Evolutionary conservation across 257 asterid species (phyloP), one percentile per base, ranked within the genome.

Genomic region (Solanum paucissectum): DNA sequence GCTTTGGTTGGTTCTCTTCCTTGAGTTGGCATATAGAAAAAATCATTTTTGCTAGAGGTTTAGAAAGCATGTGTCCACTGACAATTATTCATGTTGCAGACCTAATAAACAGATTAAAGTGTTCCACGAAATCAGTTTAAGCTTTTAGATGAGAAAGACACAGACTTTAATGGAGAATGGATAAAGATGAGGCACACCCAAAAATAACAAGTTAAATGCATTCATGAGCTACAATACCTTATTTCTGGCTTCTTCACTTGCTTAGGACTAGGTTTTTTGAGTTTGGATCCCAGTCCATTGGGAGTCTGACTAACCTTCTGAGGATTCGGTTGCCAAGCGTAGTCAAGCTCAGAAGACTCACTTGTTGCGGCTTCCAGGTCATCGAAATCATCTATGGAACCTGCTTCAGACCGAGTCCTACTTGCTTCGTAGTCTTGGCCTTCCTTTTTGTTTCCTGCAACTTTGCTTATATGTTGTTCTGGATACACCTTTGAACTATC

Each of bases 271-370:
- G 96, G 96, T 84, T 82, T 94, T 88, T 42, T 91, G 87, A 90
- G 64, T 88, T 94, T 94, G 20, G 95, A 89, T 71, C 79, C 98
- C 13, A 20, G 33, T 11, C 90, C 89, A 69, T 86, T 90, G 21
- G 95, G 87, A 58, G 86, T 68, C 87, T 84, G 89, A 73, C 86
- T 91, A 86, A 90, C 88, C 84, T 91, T 94, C 34, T 84, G 87
- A 90, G 86, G 90, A 74, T 73, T 90, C 11, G 86, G 83, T 89
- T 92, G 95, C 88, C 85, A 90, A 62, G 77, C 90, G 88, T 90
- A 91, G 38, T 96, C 98, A 4, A 88, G 84, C 90, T 96, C 98
- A 16, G 98, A 95, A 75, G 97, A 91, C 86, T 94, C 96, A 60
- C 98, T 94, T n/a, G 94, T 94, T 60, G 92, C 94, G 60, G 90